Evolutionary conservation across 139 green algal species (phyloP).

Genomic region (Closterium sp.): DNA sequence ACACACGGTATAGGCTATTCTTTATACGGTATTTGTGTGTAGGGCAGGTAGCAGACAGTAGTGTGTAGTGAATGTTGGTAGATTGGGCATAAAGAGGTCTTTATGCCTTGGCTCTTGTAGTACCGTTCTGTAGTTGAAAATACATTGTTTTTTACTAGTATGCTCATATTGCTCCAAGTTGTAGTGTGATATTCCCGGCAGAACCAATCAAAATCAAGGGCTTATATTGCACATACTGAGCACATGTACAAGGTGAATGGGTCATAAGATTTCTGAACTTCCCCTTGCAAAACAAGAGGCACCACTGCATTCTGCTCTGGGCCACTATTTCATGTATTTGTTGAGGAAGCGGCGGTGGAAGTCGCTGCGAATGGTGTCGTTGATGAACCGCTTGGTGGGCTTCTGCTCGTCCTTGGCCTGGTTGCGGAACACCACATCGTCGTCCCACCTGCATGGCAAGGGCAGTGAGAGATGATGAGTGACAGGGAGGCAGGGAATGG

Average conservation of each 20-base stretch:
- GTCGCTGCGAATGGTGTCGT: constrained; percentile 97
- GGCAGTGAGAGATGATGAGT: too few relatives aligned
- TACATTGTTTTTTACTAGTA: too few relatives aligned
- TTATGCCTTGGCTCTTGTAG: too few relatives aligned
- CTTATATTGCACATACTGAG: background rate
- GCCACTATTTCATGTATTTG: constrained; percentile 82
- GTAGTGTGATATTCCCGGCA: too few relatives aligned
- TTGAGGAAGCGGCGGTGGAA: constrained; percentile 94
- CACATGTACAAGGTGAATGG: background rate
- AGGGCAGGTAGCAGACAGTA: background rate
- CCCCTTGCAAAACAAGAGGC: too few relatives aligned
- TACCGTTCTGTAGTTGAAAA: too few relatives aligned
- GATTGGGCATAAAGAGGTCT: background rate
- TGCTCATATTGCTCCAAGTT: too few relatives aligned
- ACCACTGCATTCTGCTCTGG: too few relatives aligned
- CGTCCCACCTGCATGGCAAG: constrained; percentile 77
- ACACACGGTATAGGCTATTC: too few relatives aligned
- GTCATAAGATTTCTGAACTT: too few relatives aligned
- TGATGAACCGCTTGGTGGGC: constrained; percentile 90
- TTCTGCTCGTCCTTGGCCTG: constrained; percentile 89
- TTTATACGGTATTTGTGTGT: too few relatives aligned
- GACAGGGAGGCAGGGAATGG: background rate
- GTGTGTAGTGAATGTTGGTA: background rate
- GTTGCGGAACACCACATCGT: constrained; percentile 97
- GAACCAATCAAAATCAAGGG: too few relatives aligned